Evolutionary conservation across 2,329 filamentous ascomycete genomes (phyloP).

Genomic region (Plectosphaerella cucumerina): DNA sequence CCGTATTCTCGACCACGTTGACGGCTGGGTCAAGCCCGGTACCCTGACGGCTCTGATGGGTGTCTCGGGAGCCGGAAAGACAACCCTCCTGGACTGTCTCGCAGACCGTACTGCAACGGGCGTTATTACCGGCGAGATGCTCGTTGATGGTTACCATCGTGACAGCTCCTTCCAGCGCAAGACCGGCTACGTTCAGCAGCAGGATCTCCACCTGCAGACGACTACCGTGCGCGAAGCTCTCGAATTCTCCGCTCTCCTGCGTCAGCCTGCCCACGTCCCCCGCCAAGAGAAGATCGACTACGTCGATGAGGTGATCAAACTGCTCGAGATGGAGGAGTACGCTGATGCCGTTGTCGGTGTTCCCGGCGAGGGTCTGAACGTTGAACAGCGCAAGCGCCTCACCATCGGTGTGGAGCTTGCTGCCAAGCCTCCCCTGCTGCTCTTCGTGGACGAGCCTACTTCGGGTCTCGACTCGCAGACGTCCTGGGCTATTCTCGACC

Average conservation of each 20-base stretch:
- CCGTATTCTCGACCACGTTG: conserved; percentile 77
- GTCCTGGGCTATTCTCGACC: conserved; percentile 84
- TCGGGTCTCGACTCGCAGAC: conserved; percentile 92
- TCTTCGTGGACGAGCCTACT: conserved; percentile 93
- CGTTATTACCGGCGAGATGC: conserved; percentile 81
- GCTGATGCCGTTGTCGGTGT: conserved; percentile 89
- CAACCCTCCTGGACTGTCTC: conserved; percentile 80
- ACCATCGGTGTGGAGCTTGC: conserved; percentile 96
- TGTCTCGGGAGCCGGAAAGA: conserved; percentile 91
- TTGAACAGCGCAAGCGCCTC: conserved; percentile 68
- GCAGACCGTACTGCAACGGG: conserved; percentile 86
- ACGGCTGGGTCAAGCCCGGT: conserved; percentile 92
- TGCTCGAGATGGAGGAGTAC: conserved; percentile 86
- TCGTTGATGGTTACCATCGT: conserved; percentile 59
- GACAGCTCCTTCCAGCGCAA: conserved; percentile 86
- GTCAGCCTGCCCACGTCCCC: conserved; percentile 73
- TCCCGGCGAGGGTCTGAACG: conserved; percentile 78
- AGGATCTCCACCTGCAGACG: conserved; percentile 82
- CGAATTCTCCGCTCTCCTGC: conserved; percentile 78
- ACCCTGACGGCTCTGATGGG: conserved; percentile 89
- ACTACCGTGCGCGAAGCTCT: conserved; percentile 86
- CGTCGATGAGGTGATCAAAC: conserved; percentile 84
- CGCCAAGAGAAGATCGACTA: conserved; percentile 78
- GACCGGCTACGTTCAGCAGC: conserved; percentile 88
- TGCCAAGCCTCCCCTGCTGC: conserved; percentile 81